Evolutionary conservation across 257 asterid species (phyloP), one percentile per base, ranked within the genome.

Genomic region (Solanum lycopersicoides): DNA sequence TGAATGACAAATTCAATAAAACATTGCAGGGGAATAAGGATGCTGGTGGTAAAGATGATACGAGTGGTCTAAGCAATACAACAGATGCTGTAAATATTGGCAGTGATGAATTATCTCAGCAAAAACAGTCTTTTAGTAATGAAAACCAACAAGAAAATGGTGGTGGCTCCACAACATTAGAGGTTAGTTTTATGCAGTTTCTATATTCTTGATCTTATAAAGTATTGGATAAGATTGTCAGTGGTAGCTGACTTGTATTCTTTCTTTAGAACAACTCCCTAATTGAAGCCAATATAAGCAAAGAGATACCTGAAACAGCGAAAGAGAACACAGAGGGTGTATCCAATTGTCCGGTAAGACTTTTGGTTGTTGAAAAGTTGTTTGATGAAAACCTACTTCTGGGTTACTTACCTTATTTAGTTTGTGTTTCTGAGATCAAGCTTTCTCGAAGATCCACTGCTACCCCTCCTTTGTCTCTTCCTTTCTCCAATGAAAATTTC

Each of bases 241-340:
- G 42, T 28, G 41, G 25, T 79, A 41, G 13, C 83, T 41, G 53
- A 75, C 59, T 42, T 76, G n/a, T 76, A 80, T 28, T 80, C 30
- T 88, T 14, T 79, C 86, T 71, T 45, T 83, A 53, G 15, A 86
- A 87, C 90, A 80, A 75, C 59, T 59, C 91, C 41, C 45, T 20
- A 47, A 74, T 45, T 68, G 86, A 87, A 86, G 89, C 56, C 11
- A 47, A 16, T 77, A 65, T 89, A 68, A 80, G 44, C 82, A 28
- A 32, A 18, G 88, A 34, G 56, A 71, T 14, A 8, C 66, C 86
- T 28, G 76, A 88, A 86, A 77, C 74, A 6, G 23, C 84, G 65
- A 87, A 69, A 74, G 90, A 42, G 79, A 86, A 82, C 11, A 86
- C 75, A 60, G 77, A 90, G 66, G 83, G 85, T 74, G 74, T 25